Base-by-base conservation (phyloP, 148 eudicot genomes). In the Chenopodium quinoa region DNA sequence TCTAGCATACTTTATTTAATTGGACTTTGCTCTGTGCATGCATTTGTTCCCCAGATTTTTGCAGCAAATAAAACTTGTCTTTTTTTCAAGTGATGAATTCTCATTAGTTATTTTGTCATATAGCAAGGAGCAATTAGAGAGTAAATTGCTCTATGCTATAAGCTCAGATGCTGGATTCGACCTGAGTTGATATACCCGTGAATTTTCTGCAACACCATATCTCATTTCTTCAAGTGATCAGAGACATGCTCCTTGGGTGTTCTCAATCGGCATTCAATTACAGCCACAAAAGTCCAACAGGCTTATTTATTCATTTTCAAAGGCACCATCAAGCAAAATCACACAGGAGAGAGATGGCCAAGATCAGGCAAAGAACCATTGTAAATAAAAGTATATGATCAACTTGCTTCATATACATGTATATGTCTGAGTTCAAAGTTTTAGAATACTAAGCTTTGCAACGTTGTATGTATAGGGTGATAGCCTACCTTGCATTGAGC, bases 121-220 rank as follows among this genome's bases (percentile, higher is more conserved):
- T 89, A 95, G 99, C 89, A 93, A 93, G 84, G 92, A 90, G 84
- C 98, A 93, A 85, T 84, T 95, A 89, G 95, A 95, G 91, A 90
- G 88, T 78, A 95, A 95, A 84, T 78, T 95, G 85, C 82, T 95
- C 81, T 95, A 95, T 84, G 97, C 99, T 11, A 91, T 95, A 86
- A 93, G 84, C 78, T 92, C 98, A 14, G 99, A 92, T 27, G 99
- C 99, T 81, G 99, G 99, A 66, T 95, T 95, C 75, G 99, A 95
- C 83, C 86, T 95, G 81, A 95, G 99, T 82, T 95, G 83, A 90
- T 79, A 22, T 60, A 67, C 70, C 58, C 64, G 44, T 27, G 16
- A 13, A 50, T 75, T 10, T 56, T 48, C 16, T 64, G 66, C 60
- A 58, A 20, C 47, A 32, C 64, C 17, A 50, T 47, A 72, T 52